Base-by-base conservation (phyloP, 805 yeast genomes). In the Pichia phayaonensis region DNA sequence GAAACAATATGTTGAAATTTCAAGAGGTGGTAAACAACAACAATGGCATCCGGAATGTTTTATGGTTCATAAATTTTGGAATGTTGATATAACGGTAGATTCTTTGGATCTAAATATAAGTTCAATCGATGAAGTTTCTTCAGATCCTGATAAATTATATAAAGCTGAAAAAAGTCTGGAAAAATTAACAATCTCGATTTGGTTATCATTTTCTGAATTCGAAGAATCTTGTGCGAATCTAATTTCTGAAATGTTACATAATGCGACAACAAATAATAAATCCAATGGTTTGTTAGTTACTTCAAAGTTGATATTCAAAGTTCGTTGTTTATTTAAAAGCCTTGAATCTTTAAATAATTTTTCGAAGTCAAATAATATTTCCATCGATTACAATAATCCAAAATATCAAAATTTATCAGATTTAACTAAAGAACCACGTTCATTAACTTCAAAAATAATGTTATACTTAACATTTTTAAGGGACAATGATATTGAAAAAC, bases 31-130 rank as follows among this genome's bases (percentile, higher is more conserved):
- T 22, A 77, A 84, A 58, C 84, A 86, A 52, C 96, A 90, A 65
- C 95, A 89, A 64, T 94, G 99, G 99, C 99, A 94, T 68, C 98
- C 97, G 1, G 98, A 95, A 65, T 94, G 99, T 72, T 94, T 90
- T 64, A 95, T 95, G 90, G 95, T 94, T 45, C 90, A 86, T 71
- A 90, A 90, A 66, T 90, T 89, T 61, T 94, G 99, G 99, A 90
- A 89, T 63, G 95, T 90, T 21, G 77, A 83, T 51, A 72, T 94
- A 22, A 76, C 84, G 1, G 75, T 85, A 0, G 83, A 77, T 46
- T 71, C 78, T 10, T 75, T 84, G 26, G 90, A 72, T 39, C 68
- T 58, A n/a, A 51, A 53, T 31, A 36, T 54, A 18, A 54, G 52
- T 5, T 46, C 50, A 15, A 46, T 57, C 34, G 69, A 73, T 49